A percentile compares a stretch with the other conserved stretches of the same genome.
Evolutionary conservation across 495 filamentous ascomycete genomes (phyloP).

Genomic region (Daldinia grandis): DNA sequence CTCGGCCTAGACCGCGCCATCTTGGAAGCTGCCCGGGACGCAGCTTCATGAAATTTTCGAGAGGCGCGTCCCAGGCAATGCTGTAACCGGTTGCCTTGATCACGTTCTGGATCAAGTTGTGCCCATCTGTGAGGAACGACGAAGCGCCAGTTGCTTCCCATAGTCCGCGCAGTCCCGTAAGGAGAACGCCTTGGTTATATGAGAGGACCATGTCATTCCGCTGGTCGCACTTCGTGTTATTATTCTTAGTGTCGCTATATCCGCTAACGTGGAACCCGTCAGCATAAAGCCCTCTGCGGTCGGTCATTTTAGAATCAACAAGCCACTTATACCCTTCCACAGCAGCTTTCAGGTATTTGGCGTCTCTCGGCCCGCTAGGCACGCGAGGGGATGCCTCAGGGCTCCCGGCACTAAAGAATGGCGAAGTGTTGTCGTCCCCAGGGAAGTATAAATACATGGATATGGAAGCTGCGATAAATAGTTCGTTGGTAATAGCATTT

Average conservation of each 20-base stretch:
- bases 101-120: constrained; percentile 73
- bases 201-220: constrained; percentile 91
- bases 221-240: constrained; percentile 73
- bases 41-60: constrained; percentile 44
- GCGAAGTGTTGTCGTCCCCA: constrained; percentile 75
- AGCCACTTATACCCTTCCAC: constrained; percentile 86
- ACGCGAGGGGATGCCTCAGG: neutral
- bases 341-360: constrained; percentile 72
- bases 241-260: constrained; percentile 57
- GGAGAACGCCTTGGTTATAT: constrained; percentile 95
- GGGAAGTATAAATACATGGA: constrained; percentile 93
- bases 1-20: constrained; percentile 80
- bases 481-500: constrained; percentile 96
- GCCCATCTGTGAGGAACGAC: constrained; percentile 79
- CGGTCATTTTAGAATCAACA: constrained; percentile 79
- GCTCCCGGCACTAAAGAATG: constrained; percentile 59
- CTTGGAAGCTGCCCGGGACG: constrained; percentile 44
- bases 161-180: constrained; percentile 82
- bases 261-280: constrained; percentile 92
- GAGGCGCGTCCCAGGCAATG: constrained; percentile 44
- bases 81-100: constrained; percentile 81
- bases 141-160: constrained; percentile 74
- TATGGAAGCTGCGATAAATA: constrained; percentile 84
- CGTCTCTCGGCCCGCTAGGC: constrained; percentile 62
- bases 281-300: constrained; percentile 76